phyloP scores from a whole-genome alignment of 768 basidiomycete species.

The Russula ochroleuca region DNA sequence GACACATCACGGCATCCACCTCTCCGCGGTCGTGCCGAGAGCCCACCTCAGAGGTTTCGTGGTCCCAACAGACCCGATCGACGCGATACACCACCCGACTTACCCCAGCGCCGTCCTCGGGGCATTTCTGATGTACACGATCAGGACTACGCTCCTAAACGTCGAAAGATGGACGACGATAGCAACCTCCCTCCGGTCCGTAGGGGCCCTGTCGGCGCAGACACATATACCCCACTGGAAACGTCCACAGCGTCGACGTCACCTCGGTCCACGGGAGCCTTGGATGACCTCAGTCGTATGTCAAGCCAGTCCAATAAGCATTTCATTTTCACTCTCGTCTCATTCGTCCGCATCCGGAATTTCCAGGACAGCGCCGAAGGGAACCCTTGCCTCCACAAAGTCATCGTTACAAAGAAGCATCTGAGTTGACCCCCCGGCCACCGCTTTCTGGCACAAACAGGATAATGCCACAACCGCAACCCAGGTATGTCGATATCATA shows the following conservation, averaged over 20 bases:
- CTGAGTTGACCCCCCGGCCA: constrained; percentile 4
- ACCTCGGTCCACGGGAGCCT: constrained; percentile 18
- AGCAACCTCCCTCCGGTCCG: constrained; percentile 14
- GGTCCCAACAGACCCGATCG: constrained; percentile 7
- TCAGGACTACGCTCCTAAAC: constrained; percentile 22
- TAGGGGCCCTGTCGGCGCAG: constrained; percentile 17
- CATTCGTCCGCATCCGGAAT: constrained; percentile 14
- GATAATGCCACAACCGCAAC: constrained; percentile 8
- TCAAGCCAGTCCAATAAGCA: constrained; percentile 21
- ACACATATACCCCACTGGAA: constrained; percentile 15
- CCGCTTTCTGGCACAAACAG: constrained; percentile 14
- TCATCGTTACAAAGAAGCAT: constrained; percentile 25
- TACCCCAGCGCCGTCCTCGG: constrained; percentile 24
- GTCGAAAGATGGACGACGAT: constrained; percentile 22
- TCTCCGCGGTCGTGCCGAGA: constrained; percentile 18
- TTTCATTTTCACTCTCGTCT: constrained; percentile 14
- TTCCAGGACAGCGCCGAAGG: constrained; percentile 25
- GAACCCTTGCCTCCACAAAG: constrained; percentile 27
- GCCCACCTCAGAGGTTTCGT: constrained; percentile 21
- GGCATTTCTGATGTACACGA: constrained; percentile 17
- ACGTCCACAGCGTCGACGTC: constrained; percentile 20
- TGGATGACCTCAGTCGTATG: constrained; percentile 26
- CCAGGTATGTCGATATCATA: constrained; percentile 12
- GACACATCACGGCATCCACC: constrained; percentile 12
- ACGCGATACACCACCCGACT: constrained; percentile 16